Evolutionary conservation across 2,329 filamentous ascomycete genomes (phyloP).

Genomic region (Ceratocystis diversiconidia): DNA sequence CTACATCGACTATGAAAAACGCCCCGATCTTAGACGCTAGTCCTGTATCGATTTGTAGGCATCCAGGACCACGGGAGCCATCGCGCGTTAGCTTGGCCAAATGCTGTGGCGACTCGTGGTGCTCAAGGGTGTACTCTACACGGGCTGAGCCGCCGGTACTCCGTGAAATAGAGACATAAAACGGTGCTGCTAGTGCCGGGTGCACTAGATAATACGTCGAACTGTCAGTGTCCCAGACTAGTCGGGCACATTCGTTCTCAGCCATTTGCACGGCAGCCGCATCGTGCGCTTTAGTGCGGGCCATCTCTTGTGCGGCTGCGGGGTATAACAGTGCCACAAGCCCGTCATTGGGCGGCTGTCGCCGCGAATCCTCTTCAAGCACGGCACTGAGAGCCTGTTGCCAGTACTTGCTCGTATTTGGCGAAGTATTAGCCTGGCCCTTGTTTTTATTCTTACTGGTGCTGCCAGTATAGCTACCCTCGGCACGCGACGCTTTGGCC

Average conservation of each 20-base stretch:
- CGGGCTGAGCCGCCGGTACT: conserved; percentile 36
- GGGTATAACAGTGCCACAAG: conserved; percentile 58
- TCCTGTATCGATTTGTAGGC: conserved; percentile 46
- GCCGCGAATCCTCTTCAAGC: conserved; percentile 40
- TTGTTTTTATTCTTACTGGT: conserved; percentile 20
- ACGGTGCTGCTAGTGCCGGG: conserved; percentile 47
- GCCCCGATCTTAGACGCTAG: conserved; percentile 45
- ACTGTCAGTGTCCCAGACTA: conserved; percentile 56
- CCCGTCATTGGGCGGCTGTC: conserved; percentile 43
- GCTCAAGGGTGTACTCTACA: conserved; percentile 51
- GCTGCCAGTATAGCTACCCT: conserved; percentile 24
- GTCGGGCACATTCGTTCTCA: conserved; percentile 52
- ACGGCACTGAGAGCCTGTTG: conserved; percentile 44
- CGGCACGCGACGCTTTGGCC: conserved; percentile 39
- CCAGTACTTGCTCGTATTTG: conserved; percentile 34
- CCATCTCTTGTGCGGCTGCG: conserved; percentile 46
- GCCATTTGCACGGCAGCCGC: conserved; percentile 46
- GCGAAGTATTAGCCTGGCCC: conserved; percentile 21
- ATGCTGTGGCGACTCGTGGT: conserved; percentile 46
- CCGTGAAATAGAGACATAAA: conserved; percentile 45
- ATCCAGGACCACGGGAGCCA: conserved; percentile 34
- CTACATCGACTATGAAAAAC: conserved; percentile 49
- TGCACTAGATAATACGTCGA: conserved; percentile 48
- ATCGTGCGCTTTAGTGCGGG: conserved; percentile 38
- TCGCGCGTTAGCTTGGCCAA: conserved; percentile 47